These are phyloP conservation scores for Cucurbitaria berberidis DNA, from an alignment of 2,329 filamentous ascomycete species.

Conservation along the genomic window DNA sequence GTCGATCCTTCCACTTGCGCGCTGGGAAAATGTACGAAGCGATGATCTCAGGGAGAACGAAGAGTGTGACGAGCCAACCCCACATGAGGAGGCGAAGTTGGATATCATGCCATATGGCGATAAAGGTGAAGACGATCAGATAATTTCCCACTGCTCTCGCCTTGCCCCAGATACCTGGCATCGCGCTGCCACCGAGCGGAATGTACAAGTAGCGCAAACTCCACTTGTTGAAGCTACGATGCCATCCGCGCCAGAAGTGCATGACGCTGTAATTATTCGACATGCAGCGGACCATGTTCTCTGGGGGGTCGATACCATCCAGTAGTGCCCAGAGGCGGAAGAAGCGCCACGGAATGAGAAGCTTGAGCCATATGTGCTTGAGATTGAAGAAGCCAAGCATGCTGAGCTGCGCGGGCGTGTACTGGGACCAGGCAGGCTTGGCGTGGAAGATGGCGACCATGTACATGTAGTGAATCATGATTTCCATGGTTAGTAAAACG, in stretches of 20 bases:
- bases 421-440: conserved; percentile 77
- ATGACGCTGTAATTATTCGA: conserved; percentile 91
- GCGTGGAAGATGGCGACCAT: conserved; percentile 89
- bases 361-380: conserved; percentile 96
- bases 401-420: conserved; percentile 84
- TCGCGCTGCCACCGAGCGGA: conserved; percentile 75
- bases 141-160: conserved; percentile 74
- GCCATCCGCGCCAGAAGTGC: conserved; percentile 96
- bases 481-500: conserved; percentile 84
- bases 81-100: conserved; percentile 88
- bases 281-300: conserved; percentile 98
- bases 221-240: conserved; percentile 94
- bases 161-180: conserved; percentile 49
- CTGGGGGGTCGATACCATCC: conserved; percentile 91
- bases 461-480: conserved; percentile 86
- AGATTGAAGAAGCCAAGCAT: conserved; percentile 96
- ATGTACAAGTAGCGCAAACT: conserved; percentile 92
- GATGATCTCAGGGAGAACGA: conserved; percentile 87
- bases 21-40: conserved; percentile 75
- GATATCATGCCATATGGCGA: conserved; percentile 98
- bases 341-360: conserved; percentile 95
- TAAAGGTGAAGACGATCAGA: conserved; percentile 89
- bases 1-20: conserved; percentile 70
- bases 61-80: conserved; percentile 95
- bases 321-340: conserved; percentile 95